A percentile compares a stretch with the other conserved stretches of the same genome.
Conservation (phyloP, 1,139 yeast genomes). For the Geotrichum reessii region DNA sequence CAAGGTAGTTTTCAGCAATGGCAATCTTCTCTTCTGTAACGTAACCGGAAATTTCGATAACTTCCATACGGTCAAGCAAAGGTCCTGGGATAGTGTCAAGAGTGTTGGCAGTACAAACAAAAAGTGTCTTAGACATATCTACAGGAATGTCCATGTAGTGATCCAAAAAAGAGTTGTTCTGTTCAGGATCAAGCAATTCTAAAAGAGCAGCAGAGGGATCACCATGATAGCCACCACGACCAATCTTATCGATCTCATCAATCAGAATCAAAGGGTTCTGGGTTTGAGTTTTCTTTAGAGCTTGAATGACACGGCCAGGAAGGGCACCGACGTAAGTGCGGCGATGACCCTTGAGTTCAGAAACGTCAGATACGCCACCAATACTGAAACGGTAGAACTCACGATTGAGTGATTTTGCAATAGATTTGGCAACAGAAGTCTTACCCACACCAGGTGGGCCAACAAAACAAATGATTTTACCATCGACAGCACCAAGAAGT, state of each 20-base stretch:
- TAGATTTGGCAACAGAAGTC: slow-evolving; percentile 90
- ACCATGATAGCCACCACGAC: slow-evolving; percentile 60
- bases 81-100: slow-evolving; percentile 91
- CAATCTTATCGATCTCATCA: slow-evolving; percentile 89
- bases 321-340: slow-evolving; percentile 95
- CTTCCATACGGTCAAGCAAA: slow-evolving; percentile 93
- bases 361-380: slow-evolving; percentile 95
- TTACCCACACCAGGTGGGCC: slow-evolving; percentile 99
- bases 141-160: slow-evolving; percentile 90
- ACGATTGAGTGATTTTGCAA: slow-evolving; percentile 82
- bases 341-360: slow-evolving; percentile 95
- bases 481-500: slow-evolving; percentile 80
- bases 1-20: slow-evolving; percentile 81
- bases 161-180: slow-evolving; percentile 82
- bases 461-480: slow-evolving; percentile 87
- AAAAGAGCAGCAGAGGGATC: slow-evolving; percentile 94
- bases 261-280: slow-evolving; percentile 88
- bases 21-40: slow-evolving; percentile 88
- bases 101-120: slow-evolving; percentile 95
- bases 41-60: slow-evolving; percentile 88
- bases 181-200: slow-evolving; percentile 94
- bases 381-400: slow-evolving; percentile 87
- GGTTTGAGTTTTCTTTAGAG: slow-evolving; percentile 81
- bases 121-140: slow-evolving; percentile 84
- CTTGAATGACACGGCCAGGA: slow-evolving; percentile 89